phyloP scores from a whole-genome alignment of 305 asterid species.

The Solanum hybrid region DNA sequence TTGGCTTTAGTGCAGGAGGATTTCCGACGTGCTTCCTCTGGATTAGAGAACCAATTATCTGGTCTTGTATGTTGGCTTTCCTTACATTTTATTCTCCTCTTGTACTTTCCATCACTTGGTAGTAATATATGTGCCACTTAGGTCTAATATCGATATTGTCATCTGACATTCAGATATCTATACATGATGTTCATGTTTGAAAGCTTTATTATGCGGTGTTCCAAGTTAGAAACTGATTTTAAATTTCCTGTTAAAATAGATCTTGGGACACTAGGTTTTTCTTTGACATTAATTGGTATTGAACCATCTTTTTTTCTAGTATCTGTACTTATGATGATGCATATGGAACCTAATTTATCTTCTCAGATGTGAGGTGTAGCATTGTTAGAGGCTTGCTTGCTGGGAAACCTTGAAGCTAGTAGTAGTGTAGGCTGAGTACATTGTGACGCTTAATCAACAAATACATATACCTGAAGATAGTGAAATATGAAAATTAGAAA shows the following conservation, averaged over 20 bases:
- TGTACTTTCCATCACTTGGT: neutral
- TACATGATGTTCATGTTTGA: neutral
- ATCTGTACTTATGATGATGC: neutral
- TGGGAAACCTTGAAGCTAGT: neutral
- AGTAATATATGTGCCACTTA: neutral
- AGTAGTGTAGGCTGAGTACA: neutral
- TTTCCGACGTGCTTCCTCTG: slow-evolving; percentile 18
- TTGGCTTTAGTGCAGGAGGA: slow-evolving; percentile 49
- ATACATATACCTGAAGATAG: neutral
- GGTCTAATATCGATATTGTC: neutral
- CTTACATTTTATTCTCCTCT: neutral
- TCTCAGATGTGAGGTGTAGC: neutral
- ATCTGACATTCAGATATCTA: neutral
- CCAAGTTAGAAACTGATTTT: neutral
- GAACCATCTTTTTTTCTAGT: neutral
- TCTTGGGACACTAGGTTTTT: neutral
- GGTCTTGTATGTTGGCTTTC: slow-evolving; percentile 24
- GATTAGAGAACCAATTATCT: slow-evolving; percentile 21
- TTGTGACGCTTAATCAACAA: neutral
- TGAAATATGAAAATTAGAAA: neutral
- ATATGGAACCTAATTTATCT: neutral
- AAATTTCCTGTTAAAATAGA: neutral
- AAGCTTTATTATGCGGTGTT: neutral
- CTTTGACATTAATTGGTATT: neutral
- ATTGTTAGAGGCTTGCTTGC: neutral